These are phyloP conservation scores for Arthonia radiata DNA, from an alignment of 495 filamentous ascomycete species.

Conservation along the genomic window DNA sequence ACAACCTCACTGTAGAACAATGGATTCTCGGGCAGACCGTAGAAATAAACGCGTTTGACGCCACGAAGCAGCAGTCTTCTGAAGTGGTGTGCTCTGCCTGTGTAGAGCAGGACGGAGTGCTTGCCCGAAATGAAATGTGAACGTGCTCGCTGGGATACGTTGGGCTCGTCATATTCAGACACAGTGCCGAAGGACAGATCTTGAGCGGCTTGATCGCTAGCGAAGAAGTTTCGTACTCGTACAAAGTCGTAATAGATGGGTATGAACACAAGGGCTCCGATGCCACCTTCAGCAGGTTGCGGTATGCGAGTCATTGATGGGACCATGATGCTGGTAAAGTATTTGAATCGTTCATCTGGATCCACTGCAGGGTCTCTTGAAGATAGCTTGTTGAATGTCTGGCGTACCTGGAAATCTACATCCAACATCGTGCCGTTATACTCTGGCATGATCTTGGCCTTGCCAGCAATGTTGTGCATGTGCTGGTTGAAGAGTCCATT, in stretches of 20 bases:
- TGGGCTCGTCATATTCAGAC: slow-evolving; percentile 58
- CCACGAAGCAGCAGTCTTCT: slow-evolving; percentile 56
- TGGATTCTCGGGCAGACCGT: slow-evolving; percentile 71
- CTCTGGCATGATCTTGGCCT: slow-evolving; percentile 37
- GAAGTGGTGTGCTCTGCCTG: slow-evolving; percentile 87
- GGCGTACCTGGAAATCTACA: slow-evolving; percentile 39
- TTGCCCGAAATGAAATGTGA: slow-evolving; percentile 68
- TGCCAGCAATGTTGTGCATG: slow-evolving; percentile 60
- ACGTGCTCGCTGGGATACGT: slow-evolving; percentile 57
- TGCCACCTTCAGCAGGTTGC: slow-evolving; percentile 18
- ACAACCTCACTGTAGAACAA: slow-evolving; percentile 73
- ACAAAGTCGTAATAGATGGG: slow-evolving; percentile 87
- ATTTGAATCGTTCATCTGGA: slow-evolving; percentile 75
- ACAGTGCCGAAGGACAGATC: slow-evolving; percentile 60
- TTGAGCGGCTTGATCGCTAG: slow-evolving; percentile 39
- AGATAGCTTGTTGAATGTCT: slow-evolving; percentile 81
- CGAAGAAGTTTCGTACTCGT: slow-evolving; percentile 72
- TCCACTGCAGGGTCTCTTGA: slow-evolving; percentile 39
- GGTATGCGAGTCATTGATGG: slow-evolving; percentile 41
- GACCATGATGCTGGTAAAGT: slow-evolving; percentile 58
- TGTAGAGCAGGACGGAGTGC: slow-evolving; percentile 68
- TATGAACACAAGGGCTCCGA: slow-evolving; percentile 61
- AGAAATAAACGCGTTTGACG: slow-evolving; percentile 58
- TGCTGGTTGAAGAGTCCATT: slow-evolving; percentile 51
- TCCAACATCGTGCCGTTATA: slow-evolving; percentile 44